These are phyloP conservation scores for Hygrophila difformis DNA, from an alignment of 257 asterid species.

Conservation along the genomic window DNA sequence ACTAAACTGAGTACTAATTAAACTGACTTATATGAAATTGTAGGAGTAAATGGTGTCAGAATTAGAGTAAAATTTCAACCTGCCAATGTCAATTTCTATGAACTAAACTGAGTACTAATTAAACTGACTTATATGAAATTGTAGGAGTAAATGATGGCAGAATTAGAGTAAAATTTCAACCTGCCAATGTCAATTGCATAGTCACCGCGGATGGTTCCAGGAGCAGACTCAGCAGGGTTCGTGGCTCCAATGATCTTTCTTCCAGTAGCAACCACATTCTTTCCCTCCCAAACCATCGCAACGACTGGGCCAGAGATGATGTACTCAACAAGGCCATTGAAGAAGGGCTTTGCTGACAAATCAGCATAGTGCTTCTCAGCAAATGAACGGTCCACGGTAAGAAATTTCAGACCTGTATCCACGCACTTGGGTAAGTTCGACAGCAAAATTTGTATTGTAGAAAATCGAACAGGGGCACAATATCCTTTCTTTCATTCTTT, in stretches of 20 bases:
- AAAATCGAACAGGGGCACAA: too few relatives aligned
- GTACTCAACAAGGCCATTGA: slow-evolving; percentile 74
- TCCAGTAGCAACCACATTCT: slow-evolving; percentile 78
- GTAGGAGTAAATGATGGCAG: too few relatives aligned
- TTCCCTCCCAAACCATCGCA: slow-evolving; percentile 99
- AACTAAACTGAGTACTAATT: too few relatives aligned
- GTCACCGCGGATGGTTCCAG: slow-evolving; percentile 97
- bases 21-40: too few relatives aligned
- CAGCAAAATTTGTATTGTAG: too few relatives aligned
- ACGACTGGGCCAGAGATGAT: slow-evolving; percentile 92
- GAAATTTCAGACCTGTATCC: slow-evolving; percentile 61
- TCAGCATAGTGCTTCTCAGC: slow-evolving; percentile 95
- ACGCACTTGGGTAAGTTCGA: too few relatives aligned
- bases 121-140: too few relatives aligned
- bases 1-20: too few relatives aligned
- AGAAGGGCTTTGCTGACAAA: slow-evolving; percentile 86
- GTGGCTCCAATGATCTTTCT: slow-evolving; percentile 96
- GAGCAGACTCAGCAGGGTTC: slow-evolving; percentile 87
- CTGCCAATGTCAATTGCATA: slow-evolving; percentile 86
- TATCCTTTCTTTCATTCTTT: too few relatives aligned
- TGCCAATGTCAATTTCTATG: slow-evolving; percentile 93
- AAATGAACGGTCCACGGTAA: slow-evolving; percentile 71
- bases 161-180: slow-evolving; percentile 19
- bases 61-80: slow-evolving; percentile 26
- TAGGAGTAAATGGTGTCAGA: too few relatives aligned